Base-by-base conservation (phyloP, 1,284 basidiomycete genomes). In the Mycosarcoma mackinlayi region DNA sequence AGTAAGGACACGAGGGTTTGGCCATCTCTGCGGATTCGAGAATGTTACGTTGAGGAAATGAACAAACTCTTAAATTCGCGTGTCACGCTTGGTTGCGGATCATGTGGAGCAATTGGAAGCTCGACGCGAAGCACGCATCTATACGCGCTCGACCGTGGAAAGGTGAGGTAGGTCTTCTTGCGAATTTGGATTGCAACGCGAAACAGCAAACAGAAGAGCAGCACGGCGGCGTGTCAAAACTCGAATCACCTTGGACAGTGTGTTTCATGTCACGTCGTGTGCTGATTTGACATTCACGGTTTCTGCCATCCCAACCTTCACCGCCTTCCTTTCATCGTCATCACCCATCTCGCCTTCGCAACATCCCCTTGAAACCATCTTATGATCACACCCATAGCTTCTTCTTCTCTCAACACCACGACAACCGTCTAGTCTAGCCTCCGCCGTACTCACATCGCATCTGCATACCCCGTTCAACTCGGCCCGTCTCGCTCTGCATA, bases 71-170 rank as follows among this genome's bases (percentile, higher is more conserved):
- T n/a, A n/a, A n/a, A n/a, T n/a, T n/a, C n/a, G n/a, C n/a, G n/a
- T n/a, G n/a, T n/a, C n/a, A n/a, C n/a, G n/a, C n/a, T n/a, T n/a
- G n/a, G n/a, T n/a, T n/a, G n/a, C n/a, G n/a, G 13, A 37, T 52
- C 50, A 61, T 53, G 59, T 61, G 59, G 59, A 61, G 59, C 38
- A 44, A 23, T 34, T 31, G 28, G 6, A 37, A 28, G 6, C 45
- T 37, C 31, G 45, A 53, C 50, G 51, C 45, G 51, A 49, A 18
- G 3, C 40, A 54, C 59, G 40, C 51, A 27, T 50, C 51, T 61
- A 49, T 61, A 61, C 59, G 59, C 59, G 59, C 59, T 61, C 34
- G 52, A 23, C 19, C 34, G 18, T 30, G n/a, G n/a, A n/a, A n/a
- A n/a, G n/a, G 14, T 11, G 18, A 31, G 21, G n/a, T n/a, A n/a